Base-by-base conservation (phyloP, 140 eudicot genomes). In the Senecio squalidus region DNA sequence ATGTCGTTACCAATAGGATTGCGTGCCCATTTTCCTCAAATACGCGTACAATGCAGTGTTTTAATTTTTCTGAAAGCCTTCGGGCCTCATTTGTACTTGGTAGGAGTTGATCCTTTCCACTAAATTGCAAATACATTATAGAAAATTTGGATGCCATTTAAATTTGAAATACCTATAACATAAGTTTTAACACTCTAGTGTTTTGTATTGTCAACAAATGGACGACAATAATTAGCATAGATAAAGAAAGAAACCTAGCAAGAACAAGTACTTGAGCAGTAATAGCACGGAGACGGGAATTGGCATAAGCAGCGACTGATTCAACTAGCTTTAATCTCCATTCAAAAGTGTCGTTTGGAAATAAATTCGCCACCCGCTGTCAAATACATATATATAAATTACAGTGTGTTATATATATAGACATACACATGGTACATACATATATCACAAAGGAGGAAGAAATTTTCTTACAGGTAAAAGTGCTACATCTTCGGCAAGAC, bases 321-420 rank as follows among this genome's bases (percentile, higher is more conserved):
- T 71, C 83, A 46, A 88, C 75, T 64, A 76, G 85, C 83, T 88
- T 85, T 69, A 88, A 36, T 78, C 84, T 88, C 95, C 96, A 88
- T 31, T 74, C 71, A 66, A 88, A 81, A 67, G 85, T 72, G 10
- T 82, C 90, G 76, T 77, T 79, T 1, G 94, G 91, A 58, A 84
- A 62, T 66, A 79, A 76, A 44, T 71, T 82, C 15, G 78, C 54
- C 76, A 88, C 2, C 3, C 69, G 73, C 96, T 88, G 66, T 30
- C 29, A 61, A 20, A 0, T 53, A 44, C 36, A 66, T 54, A 16
- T 34, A 51, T 15, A 39, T n/a, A n/a, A n/a, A n/a, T n/a, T n/a
- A n/a, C n/a, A n/a, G n/a, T n/a, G n/a, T n/a, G n/a, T n/a, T n/a
- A n/a, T n/a, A n/a, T n/a, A n/a, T n/a, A n/a, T n/a, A n/a, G n/a